phyloP scores from a whole-genome alignment of 768 basidiomycete genomes.

The Leucocoprinus sp. region DNA sequence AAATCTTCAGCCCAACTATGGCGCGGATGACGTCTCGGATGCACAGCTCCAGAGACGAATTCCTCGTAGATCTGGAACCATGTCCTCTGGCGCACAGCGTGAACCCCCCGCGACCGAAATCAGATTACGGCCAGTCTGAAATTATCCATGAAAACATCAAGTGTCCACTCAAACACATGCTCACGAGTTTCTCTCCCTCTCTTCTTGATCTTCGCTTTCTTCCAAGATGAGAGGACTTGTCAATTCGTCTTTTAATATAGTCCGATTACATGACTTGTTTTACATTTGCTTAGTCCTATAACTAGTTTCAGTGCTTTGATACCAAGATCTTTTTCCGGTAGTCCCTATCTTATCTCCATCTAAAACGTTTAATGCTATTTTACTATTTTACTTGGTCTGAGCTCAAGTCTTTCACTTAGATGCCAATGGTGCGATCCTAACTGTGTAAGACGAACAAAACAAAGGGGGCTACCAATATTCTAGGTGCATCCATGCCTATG shows the following conservation, averaged over 20 bases:
- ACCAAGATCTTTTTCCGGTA: too few species aligned
- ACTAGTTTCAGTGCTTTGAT: too few species aligned
- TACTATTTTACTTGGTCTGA: too few species aligned
- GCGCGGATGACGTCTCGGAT: not conserved
- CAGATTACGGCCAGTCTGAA: not conserved
- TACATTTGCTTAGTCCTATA: not conserved
- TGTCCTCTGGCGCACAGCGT: not conserved
- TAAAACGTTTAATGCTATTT: too few species aligned
- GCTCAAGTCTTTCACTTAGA: too few species aligned
- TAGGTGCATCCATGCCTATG: too few species aligned
- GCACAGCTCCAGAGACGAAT: not conserved
- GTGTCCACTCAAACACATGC: not conserved
- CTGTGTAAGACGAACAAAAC: too few species aligned
- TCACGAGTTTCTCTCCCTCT: not conserved
- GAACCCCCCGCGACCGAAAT: not conserved
- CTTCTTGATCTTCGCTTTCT: not conserved
- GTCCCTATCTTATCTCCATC: too few species aligned
- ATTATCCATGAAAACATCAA: not conserved
- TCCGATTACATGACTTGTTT: not conserved
- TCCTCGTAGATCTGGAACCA: not conserved
- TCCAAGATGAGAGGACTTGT: not conserved
- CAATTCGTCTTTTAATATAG: not conserved
- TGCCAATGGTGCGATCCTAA: too few species aligned
- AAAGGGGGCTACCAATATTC: too few species aligned
- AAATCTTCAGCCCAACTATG: not conserved